Conservation (phyloP, 768 basidiomycete genomes). For the Suillus americanus region DNA sequence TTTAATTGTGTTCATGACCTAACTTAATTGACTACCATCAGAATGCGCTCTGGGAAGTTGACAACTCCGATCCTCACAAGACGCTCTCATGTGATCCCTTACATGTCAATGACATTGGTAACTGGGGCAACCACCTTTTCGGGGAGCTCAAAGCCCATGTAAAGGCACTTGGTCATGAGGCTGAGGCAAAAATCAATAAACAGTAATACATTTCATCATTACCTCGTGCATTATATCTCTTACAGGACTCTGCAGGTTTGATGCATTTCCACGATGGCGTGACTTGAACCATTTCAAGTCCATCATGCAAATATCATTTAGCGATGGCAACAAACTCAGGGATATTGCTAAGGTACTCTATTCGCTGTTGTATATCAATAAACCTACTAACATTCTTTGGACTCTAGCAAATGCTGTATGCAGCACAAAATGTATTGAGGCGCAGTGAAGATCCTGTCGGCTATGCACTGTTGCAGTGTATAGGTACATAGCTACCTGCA, state of each 20-base stretch:
- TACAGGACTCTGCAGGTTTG: conserved; percentile 21
- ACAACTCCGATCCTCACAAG: conserved; percentile 32
- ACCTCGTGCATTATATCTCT: not conserved
- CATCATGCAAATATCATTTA: conserved; percentile 27
- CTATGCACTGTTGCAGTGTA: conserved; percentile 26
- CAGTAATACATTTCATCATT: conserved; percentile 9
- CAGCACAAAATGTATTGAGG: not conserved
- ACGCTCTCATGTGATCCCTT: conserved; percentile 38
- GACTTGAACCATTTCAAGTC: conserved; percentile 34
- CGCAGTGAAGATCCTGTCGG: conserved; percentile 10
- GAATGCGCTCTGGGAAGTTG: conserved; percentile 41
- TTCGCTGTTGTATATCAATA: not conserved
- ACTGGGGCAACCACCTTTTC: conserved; percentile 31
- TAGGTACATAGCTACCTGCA: conserved; percentile 32
- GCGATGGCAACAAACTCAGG: conserved; percentile 35
- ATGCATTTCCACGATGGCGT: conserved; percentile 32
- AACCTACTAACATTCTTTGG: not conserved
- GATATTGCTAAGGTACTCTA: conserved; percentile 37
- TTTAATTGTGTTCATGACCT: not conserved
- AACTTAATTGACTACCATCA: conserved; percentile 10
- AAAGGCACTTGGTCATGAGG: not conserved
- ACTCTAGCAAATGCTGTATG: not conserved
- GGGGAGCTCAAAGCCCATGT: not conserved
- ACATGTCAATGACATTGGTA: conserved; percentile 35
- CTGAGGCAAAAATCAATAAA: conserved; percentile 4